Base-by-base conservation (phyloP, 2,329 filamentous ascomycete genomes). In the Exophiala mesophila region DNA sequence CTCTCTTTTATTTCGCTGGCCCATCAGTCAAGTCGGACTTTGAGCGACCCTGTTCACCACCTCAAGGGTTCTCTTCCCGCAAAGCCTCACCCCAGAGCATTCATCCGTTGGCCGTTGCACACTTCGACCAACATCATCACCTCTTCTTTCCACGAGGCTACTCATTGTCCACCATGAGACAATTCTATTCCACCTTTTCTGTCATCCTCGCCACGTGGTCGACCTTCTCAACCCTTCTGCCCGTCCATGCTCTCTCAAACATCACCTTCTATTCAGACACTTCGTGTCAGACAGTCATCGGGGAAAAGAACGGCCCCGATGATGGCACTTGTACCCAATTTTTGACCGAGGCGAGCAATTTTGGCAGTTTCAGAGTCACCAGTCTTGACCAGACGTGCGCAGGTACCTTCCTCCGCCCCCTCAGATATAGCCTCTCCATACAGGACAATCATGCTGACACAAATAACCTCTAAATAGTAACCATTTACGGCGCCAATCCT, bases 301-400 rank as follows among this genome's bases (percentile, higher is more conserved):
- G 23, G 10, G 36, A 23, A 23, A 43, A 35, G 35, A 47, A 26
- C 8, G 44, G 39, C 13, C 44, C 44, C 4, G 44, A 47, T 23
- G 44, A 47, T 36, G 44, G 44, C 17, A 47, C 44, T 19, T 47
- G 44, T 39, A 47, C 44, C 12, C 44, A 28, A 7, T 47, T 47
- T 16, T 35, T 39, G 5, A 43, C 34, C 9, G 39, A 35, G 12
- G 6, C 34, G 4, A 21, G 20, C 15, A 36, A 30, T 6, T 43
- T 16, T 36, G 26, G 28, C 18, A 43, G 44, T 24, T 47, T 43
- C 30, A 42, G 41, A 36, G 44, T 47, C 33, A 39, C 39, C 20
- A 47, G 44, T 24, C 21, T 47, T 3, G 44, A 47, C 17, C 44
- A 47, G 31, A 47, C 44, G 9, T 47, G 44, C 19, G 35, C 39